Evolutionary conservation across 2,329 filamentous ascomycete genomes (phyloP), one percentile per base, ranked within the genome.

Genomic region (Magnaporthales sp.): DNA sequence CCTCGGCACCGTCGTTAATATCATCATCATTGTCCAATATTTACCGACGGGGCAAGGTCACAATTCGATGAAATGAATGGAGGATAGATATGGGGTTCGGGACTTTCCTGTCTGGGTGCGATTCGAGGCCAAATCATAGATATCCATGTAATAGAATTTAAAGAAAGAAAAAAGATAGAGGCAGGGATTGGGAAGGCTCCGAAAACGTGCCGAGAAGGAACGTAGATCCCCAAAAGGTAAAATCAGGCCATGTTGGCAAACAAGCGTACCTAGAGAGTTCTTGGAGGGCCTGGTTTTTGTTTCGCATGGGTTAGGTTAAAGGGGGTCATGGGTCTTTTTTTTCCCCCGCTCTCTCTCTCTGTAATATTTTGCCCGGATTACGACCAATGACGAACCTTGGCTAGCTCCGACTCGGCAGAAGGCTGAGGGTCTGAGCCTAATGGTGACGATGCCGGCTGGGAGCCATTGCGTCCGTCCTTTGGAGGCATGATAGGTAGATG

Each of bases 221-320:
- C 15, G 30, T 63, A 46, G 26, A 46, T 38, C 62, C 26, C 22
- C n/a, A 63, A 27, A n/a, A 46, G 32, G 15, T 24, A 63, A 63
- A 63, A 63, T 63, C 31, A 46, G 32, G 62, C 62, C 62, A 63
- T 63, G 32, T 46, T 63, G 32, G 19, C 62, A 26, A 27, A 31
- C 31, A 46, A 46, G 31, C 62, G 32, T 63, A 63, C 62, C 62
- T 63, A 51, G 32, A 32, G 26, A 63, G 62, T 46, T 63, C 62
- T 63, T 63, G 32, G 11, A 63, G 38, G 30, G 62, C 62, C 62
- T 63, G 31, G n/a, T 58, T 58, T 58, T 22, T 58, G 54, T 58
- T 58, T 58, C 54, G 54, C 54, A 58, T n/a, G n/a, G 54, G 54
- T 58, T 58, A 58, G 54, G n/a, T 58, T 26, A 26, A 58, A 26